Conservation (phyloP, 495 filamentous ascomycete species). For the Evernia prunastri region DNA sequence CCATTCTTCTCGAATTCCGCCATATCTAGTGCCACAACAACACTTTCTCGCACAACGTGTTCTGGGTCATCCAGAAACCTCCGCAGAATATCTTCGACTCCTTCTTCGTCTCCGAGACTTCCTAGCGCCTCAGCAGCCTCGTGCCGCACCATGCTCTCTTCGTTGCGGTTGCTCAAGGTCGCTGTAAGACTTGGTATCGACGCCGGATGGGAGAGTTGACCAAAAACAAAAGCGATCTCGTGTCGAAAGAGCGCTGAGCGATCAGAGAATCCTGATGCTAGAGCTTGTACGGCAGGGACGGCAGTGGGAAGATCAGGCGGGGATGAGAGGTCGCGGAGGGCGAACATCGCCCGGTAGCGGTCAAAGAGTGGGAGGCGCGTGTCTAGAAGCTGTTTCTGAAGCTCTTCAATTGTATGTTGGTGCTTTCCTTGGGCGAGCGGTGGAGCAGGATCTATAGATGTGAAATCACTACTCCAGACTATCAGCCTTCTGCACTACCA, state of each 20-base stretch:
- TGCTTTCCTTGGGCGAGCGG: constrained; percentile 60
- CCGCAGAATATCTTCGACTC: constrained; percentile 79
- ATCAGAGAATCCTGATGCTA: constrained; percentile 83
- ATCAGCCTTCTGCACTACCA: constrained; percentile 22
- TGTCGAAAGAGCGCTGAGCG: constrained; percentile 92
- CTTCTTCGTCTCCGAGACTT: constrained; percentile 86
- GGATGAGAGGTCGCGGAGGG: constrained; percentile 84
- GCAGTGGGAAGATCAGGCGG: constrained; percentile 86
- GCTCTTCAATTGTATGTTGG: constrained; percentile 59
- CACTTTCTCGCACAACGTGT: constrained; percentile 87
- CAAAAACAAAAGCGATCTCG: constrained; percentile 97
- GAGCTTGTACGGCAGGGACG: constrained; percentile 69
- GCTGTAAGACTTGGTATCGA: constrained; percentile 82
- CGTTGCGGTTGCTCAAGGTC: constrained; percentile 67
- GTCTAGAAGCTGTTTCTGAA: constrained; percentile 73
- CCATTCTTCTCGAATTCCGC: constrained; percentile 91
- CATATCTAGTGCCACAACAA: constrained; percentile 96
- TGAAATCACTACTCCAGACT: constrained; percentile 64
- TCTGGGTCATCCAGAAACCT: constrained; percentile 84
- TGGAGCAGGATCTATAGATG: constrained; percentile 92
- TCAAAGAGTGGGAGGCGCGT: constrained; percentile 74
- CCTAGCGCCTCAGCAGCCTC: constrained; percentile 98
- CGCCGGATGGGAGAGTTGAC: constrained; percentile 91
- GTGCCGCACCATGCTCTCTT: constrained; percentile 93
- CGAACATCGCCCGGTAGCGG: constrained; percentile 97